phyloP scores from a whole-genome alignment of 768 basidiomycete genomes.

The Mycena amicta region DNA sequence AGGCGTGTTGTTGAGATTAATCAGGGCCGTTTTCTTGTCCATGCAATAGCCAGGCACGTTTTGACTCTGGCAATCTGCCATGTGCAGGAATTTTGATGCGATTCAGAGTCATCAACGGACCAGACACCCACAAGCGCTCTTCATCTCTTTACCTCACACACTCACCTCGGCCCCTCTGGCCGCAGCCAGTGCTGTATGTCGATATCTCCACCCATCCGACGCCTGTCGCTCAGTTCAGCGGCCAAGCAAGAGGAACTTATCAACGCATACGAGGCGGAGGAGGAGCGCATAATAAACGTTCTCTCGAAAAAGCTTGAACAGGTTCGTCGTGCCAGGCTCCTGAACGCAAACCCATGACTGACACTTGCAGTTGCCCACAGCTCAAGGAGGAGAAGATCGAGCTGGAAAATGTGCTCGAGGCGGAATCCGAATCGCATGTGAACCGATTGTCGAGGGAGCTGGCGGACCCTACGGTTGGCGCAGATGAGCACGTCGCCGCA shows the following conservation, averaged over 20 bases:
- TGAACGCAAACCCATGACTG: no score
- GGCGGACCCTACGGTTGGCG: constrained; percentile 58
- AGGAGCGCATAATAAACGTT: constrained; percentile 84
- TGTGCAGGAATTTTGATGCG: neutral
- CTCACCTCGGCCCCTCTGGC: no score
- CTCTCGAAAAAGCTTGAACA: constrained; percentile 83
- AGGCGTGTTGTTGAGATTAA: neutral
- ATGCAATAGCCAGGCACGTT: neutral
- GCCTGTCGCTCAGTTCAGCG: constrained; percentile 57
- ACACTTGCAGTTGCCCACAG: no score
- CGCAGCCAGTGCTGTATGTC: constrained; percentile 35
- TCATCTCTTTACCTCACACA: no score
- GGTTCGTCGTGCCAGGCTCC: constrained; percentile 48
- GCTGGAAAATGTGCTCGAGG: constrained; percentile 80
- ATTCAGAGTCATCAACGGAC: neutral
- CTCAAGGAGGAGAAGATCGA: constrained; percentile 84
- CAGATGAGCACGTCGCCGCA: constrained; percentile 37
- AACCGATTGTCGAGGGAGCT: constrained; percentile 75
- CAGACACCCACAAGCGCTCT: no score
- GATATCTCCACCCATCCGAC: constrained; percentile 59
- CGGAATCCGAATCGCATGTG: constrained; percentile 85
- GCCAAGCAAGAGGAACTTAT: constrained; percentile 76
- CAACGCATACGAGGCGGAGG: constrained; percentile 88
- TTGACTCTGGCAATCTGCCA: neutral
- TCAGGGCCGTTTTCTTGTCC: no score